Base-by-base conservation (phyloP, 306 rosid species). In the Gastrolobium villosum region DNA sequence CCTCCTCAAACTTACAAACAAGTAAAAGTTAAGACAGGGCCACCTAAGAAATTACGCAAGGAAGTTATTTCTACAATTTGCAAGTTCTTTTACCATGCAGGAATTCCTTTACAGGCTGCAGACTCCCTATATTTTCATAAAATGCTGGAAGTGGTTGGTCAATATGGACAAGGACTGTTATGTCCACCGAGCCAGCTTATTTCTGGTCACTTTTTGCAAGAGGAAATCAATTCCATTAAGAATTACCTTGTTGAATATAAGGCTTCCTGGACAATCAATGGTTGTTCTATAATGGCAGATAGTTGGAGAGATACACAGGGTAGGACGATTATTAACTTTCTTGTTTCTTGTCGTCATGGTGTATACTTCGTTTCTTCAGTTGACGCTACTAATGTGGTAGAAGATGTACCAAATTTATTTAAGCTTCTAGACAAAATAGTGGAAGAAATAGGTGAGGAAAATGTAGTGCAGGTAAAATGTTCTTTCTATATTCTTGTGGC, bases 11-110 rank as follows among this genome's bases (percentile, higher is more conserved):
- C 90, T 52, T 89, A 81, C 85, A 94, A 85, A 80, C 96, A 76
- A 75, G 74, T 54, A 75, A 88, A 76, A 88, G 88, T 81, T 55
- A 92, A 81, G 90, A 80, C 90, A 49, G 86, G 81, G 53, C 46
- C 92, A 9, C 82, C 77, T 39, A 87, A 85, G 86, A 89, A 86
- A 81, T 84, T 88, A 30, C 89, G 88, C 65, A 91, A 85, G 86
- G 94, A 95, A 81, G 96, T 89, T 54, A 76, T 89, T 80, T 88
- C 99, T 80, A 84, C 95, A 57, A 95, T 95, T 80, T 91, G 98
- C 90, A 95, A 91, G 85, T 95, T 95, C 79, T 92, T 92, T 85
- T 92, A 88, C 82, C 89, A 94, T 78, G 90, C 99, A 15, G 99
- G 99, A 78, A 84, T 94, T 77, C 99, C 99, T 68, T 77, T 88